A percentile compares a stretch with the other conserved stretches of the same genome.
phyloP scores from a whole-genome alignment of 164 flowering plant genomes.

The Sextonia rubra region DNA sequence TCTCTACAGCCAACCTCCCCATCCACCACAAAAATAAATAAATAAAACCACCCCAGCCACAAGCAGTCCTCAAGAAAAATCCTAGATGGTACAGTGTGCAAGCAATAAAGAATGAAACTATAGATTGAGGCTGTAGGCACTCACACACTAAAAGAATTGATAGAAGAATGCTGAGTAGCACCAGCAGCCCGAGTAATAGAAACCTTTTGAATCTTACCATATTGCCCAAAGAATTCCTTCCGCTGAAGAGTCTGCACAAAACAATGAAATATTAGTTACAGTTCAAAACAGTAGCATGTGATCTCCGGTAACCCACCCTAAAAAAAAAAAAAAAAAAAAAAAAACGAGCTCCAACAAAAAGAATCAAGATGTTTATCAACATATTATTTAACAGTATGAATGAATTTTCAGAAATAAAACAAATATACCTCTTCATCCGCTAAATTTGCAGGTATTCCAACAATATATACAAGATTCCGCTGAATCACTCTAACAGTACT shows the following conservation, averaged over 20 bases:
- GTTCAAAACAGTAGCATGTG: neutral
- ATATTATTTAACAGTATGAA: too few relatives aligned
- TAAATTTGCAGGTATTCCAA: conserved; percentile 83
- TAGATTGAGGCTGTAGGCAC: conserved; percentile 22
- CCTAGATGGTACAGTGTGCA: neutral
- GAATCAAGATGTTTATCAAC: too few relatives aligned
- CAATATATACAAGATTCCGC: conserved; percentile 85
- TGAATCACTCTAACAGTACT: conserved; percentile 90
- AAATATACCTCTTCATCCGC: conserved; percentile 85
- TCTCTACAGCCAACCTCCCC: too few relatives aligned
- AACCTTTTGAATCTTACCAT: conserved; percentile 93
- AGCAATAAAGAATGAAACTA: neutral
- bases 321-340: neutral
- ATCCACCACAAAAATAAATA: too few relatives aligned
- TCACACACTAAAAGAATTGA: conserved; percentile 90
- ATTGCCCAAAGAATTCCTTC: conserved; percentile 88
- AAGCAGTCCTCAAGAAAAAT: too few relatives aligned
- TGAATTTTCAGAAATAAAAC: neutral
- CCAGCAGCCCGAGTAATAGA: conserved; percentile 88
- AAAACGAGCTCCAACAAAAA: neutral
- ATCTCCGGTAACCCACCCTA: neutral
- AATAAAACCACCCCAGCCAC: too few relatives aligned
- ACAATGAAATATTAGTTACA: neutral
- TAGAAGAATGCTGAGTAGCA: conserved; percentile 83
- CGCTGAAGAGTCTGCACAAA: conserved; percentile 75